phyloP scores from a whole-genome alignment of 208 protist species.

The Acanthamoeba triangularis region DNA sequence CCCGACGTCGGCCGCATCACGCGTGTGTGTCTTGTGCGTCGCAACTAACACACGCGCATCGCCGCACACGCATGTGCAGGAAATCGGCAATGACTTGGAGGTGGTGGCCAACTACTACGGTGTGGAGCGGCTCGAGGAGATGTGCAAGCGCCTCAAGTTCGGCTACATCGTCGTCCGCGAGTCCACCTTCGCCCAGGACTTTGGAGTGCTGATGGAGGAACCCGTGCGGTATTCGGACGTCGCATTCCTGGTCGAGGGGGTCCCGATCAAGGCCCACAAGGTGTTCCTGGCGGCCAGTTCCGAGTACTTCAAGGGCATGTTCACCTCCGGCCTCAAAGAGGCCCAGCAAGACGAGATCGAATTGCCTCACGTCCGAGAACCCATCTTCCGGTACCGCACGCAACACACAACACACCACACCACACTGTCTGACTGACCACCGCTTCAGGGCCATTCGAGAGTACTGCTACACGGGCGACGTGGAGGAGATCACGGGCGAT shows the following conservation, averaged over 20 bases:
- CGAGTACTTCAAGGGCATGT: constrained; percentile 76
- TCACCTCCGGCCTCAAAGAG: constrained; percentile 64
- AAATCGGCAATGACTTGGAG: background rate
- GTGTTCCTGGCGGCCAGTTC: constrained; percentile 68
- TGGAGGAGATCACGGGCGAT: constrained; percentile 70
- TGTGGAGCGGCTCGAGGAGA: constrained; percentile 25
- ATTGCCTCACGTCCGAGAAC: background rate
- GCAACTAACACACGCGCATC: background rate
- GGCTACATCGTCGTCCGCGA: constrained; percentile 6
- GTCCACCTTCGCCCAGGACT: constrained; percentile 52
- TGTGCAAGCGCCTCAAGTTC: background rate
- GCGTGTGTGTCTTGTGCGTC: background rate
- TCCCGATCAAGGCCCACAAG: constrained; percentile 43
- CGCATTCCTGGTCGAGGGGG: constrained; percentile 19
- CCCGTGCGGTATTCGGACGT: constrained; percentile 54
- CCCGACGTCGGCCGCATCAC: background rate
- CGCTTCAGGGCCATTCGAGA: constrained; percentile 21
- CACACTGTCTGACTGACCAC: too few species aligned
- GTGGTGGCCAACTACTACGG: constrained; percentile 16
- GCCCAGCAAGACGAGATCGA: constrained; percentile 35
- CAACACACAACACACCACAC: background rate
- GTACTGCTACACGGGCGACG: constrained; percentile 73
- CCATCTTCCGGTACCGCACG: constrained; percentile 22
- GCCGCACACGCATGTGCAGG: background rate
- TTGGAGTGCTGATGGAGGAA: constrained; percentile 26